A percentile compares a stretch with the other conserved stretches of the same genome.
phyloP scores from a whole-genome alignment of 78 protist species.

The Dictyostelium citrinum region DNA sequence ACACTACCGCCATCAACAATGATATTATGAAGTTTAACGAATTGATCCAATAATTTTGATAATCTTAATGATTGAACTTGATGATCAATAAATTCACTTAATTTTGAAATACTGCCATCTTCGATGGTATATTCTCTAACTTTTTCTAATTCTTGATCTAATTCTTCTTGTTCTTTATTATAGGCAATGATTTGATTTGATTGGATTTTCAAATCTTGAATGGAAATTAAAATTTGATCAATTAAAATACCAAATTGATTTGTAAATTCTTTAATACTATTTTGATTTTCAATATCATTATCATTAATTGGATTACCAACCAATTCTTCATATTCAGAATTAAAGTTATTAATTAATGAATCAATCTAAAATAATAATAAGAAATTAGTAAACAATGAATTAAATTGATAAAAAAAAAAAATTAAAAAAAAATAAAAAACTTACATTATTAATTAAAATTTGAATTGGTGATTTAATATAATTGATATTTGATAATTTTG shows the following conservation, averaged over 20 bases:
- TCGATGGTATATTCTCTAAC: slow-evolving; percentile 25
- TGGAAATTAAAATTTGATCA: slow-evolving; percentile 10
- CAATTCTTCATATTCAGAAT: background rate
- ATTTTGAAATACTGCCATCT: slow-evolving; percentile 38
- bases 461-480: background rate
- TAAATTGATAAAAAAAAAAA: no score
- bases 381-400: no score
- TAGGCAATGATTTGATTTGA: background rate
- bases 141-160: background rate
- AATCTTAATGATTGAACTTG: slow-evolving; percentile 6
- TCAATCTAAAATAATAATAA: background rate
- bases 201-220: slow-evolving; percentile 21
- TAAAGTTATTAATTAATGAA: background rate
- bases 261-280: slow-evolving; percentile 4
- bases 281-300: background rate
- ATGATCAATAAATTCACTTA: background rate
- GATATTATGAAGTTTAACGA: background rate
- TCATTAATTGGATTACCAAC: background rate
- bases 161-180: slow-evolving; percentile 12
- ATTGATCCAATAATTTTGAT: background rate
- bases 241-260: slow-evolving; percentile 9
- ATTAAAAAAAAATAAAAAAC: background rate
- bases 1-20: background rate
- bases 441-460: background rate
- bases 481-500: background rate